Conservation (phyloP, 1,284 basidiomycete genomes). For the Coriolopsis trogii region DNA sequence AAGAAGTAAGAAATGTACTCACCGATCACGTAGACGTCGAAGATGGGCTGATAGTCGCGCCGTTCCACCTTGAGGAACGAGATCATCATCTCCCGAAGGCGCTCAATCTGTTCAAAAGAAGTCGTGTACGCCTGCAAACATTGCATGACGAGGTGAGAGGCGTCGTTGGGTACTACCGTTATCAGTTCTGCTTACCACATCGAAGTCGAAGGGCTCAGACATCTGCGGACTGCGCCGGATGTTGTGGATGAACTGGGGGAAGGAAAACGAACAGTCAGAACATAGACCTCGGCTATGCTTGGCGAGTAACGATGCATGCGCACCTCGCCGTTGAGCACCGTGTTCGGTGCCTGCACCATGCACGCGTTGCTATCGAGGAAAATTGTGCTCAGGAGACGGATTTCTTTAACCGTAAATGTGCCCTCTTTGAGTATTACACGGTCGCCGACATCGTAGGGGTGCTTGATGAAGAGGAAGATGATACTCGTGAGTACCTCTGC, state of each 20-base stretch:
- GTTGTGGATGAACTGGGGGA: constrained; percentile 68
- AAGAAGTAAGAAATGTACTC: constrained; percentile 23
- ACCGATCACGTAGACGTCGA: constrained; percentile 73
- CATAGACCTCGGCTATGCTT: too few relatives aligned
- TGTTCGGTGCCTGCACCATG: constrained; percentile 71
- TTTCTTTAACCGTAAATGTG: constrained; percentile 85
- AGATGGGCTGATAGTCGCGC: constrained; percentile 74
- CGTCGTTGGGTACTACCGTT: too few relatives aligned
- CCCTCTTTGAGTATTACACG: constrained; percentile 58
- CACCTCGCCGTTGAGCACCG: constrained; percentile 68
- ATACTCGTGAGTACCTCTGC: constrained; percentile 76
- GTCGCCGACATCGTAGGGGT: constrained; percentile 92
- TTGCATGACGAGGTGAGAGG: too few relatives aligned
- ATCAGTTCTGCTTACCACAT: constrained; percentile 68
- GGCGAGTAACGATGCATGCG: constrained; percentile 28
- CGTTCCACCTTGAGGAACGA: constrained; percentile 72
- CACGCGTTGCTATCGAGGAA: constrained; percentile 66
- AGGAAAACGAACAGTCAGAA: too few relatives aligned
- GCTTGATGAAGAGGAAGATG: constrained; percentile 87
- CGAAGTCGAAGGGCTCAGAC: constrained; percentile 79
- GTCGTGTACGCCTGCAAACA: constrained; percentile 66
- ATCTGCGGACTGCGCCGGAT: constrained; percentile 71
- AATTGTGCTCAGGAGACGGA: constrained; percentile 80
- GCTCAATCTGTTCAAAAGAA: constrained; percentile 83
- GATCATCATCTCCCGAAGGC: constrained; percentile 81